Base-by-base conservation (phyloP, 2,329 filamentous ascomycete genomes). In the Fusarium proliferatum region DNA sequence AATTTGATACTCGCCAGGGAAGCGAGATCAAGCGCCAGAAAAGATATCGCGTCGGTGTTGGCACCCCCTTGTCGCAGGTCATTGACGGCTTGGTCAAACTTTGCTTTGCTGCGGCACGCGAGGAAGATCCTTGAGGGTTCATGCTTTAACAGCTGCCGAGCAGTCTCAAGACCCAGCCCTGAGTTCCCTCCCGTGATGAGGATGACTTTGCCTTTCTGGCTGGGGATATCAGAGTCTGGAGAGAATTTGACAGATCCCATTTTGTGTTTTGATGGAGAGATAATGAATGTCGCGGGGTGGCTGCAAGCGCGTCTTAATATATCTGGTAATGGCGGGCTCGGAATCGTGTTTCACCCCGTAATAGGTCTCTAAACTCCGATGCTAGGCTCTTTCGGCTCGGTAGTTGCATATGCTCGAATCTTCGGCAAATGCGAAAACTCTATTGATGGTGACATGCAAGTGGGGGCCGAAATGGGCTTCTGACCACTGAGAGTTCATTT, bases 121-220 rank as follows among this genome's bases (percentile, higher is more conserved):
- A 65, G 63, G 21, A 65, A 38, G 23, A 66, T 43, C 10, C 53
- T 46, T 1, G 61, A 19, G 16, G 63, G 61, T 16, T 65, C n/a
- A 9, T 66, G 61, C 26, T 65, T 66, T 9, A 58, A 21, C 6
- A 66, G 36, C 9, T 38, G 49, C 6, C 61, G 61, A 21, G 48
- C 41, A 4, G 41, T 58, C 21, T 66, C 63, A 1, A 66, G 41
- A 2, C 63, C 63, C 0, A 66, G 10, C 1, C 63, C 63, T 0
- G 63, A 66, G 42, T 66, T 66, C 6, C 63, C 61, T n/a, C 63
- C 63, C 0, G 63, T 66, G 9, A 66, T 65, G 11, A 66, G 61
- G 21, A 66, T 58, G 2, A 65, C 33, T 11, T 42, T 66, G 17
- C 36, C 63, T 13, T 58, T n/a, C 21, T 49, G 61, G n/a, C 42